Conservation (phyloP, 129 eudicot species). For the Erigeron canadensis region DNA sequence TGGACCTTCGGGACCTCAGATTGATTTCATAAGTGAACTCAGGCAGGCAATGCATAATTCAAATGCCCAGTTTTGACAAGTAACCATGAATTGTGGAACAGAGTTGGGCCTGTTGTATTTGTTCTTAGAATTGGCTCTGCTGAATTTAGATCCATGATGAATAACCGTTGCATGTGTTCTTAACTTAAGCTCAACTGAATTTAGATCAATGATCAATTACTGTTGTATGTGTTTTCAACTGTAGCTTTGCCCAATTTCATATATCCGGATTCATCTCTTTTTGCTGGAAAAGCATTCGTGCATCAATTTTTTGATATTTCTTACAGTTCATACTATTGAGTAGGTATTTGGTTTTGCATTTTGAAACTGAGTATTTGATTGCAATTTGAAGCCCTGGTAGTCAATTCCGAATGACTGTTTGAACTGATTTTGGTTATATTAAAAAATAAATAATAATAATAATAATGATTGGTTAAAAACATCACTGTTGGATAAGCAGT, state of each 20-base stretch:
- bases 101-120: slow-evolving; percentile 18
- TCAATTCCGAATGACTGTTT: background rate
- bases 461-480: background rate
- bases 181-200: slow-evolving; percentile 23
- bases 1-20: slow-evolving; percentile 49
- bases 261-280: no score
- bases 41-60: slow-evolving; percentile 70
- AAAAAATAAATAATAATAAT: background rate
- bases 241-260: background rate
- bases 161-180: slow-evolving; percentile 50
- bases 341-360: background rate
- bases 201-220: slow-evolving; percentile 2
- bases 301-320: background rate
- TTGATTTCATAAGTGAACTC: slow-evolving; percentile 78
- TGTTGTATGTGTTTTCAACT: slow-evolving; percentile 50
- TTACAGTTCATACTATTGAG: background rate
- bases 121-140: slow-evolving; percentile 25
- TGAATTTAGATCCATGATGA: background rate
- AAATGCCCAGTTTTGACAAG: slow-evolving; percentile 44
- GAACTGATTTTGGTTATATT: background rate
- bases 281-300: slow-evolving; percentile 11
- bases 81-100: slow-evolving; percentile 24
- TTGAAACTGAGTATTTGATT: background rate
- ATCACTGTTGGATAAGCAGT: background rate
- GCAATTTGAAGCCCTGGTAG: background rate